A percentile compares a stretch with the other conserved stretches of the same genome.
Conservation (phyloP, 768 basidiomycete genomes). For the Postia placenta region DNA sequence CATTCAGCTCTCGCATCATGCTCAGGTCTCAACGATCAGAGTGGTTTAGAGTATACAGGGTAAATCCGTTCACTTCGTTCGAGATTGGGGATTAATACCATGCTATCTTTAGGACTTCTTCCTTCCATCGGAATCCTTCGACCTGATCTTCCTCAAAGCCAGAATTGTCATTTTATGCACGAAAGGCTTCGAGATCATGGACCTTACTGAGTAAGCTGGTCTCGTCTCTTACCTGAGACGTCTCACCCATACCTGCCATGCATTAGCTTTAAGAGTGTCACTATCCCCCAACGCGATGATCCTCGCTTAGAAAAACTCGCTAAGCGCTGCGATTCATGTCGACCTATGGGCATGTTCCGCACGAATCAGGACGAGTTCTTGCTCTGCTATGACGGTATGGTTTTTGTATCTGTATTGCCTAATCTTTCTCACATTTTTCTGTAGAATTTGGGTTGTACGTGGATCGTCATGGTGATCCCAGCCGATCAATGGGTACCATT, state of each 20-base stretch:
- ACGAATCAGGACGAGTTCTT: slow-evolving; percentile 84
- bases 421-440: not conserved
- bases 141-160: slow-evolving; percentile 88
- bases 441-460: slow-evolving; percentile 90
- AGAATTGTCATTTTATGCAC: slow-evolving; percentile 91
- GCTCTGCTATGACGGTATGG: slow-evolving; percentile 79
- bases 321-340: slow-evolving; percentile 74
- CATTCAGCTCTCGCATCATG: slow-evolving; percentile 67
- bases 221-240: not conserved
- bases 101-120: slow-evolving; percentile 73
- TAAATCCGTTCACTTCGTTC: slow-evolving; percentile 16
- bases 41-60: slow-evolving; percentile 92
- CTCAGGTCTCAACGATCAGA: slow-evolving; percentile 79
- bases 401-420: not conserved
- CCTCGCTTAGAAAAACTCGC: slow-evolving; percentile 59
- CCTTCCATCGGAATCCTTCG: slow-evolving; percentile 85
- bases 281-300: slow-evolving; percentile 81
- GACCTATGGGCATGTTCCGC: slow-evolving; percentile 87
- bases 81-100: not conserved
- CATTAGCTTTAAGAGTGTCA: slow-evolving; percentile 76
- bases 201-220: slow-evolving; percentile 75
- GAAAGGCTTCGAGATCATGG: slow-evolving; percentile 97
- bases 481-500: slow-evolving; percentile 60
- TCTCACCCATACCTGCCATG: no score
- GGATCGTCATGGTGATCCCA: slow-evolving; percentile 86